Conservation (phyloP, 2,329 filamentous ascomycete genomes). For the Emergomyces pasteurianus region DNA sequence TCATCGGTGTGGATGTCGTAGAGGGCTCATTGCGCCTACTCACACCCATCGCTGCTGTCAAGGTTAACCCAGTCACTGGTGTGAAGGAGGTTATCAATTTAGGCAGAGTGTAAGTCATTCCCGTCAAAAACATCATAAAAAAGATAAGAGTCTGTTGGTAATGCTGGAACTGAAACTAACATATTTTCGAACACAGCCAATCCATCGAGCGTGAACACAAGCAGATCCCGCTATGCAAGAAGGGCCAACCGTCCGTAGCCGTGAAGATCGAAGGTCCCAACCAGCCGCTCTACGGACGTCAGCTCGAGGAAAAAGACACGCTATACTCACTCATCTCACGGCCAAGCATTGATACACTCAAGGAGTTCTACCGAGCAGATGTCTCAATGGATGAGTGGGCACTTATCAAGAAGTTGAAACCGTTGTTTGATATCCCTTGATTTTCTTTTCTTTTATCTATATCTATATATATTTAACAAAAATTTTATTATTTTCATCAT, state of each 20-base stretch:
- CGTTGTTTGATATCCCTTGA: slow-evolving; percentile 76
- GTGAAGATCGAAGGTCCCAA: slow-evolving; percentile 93
- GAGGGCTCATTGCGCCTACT: slow-evolving; percentile 78
- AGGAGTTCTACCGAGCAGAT: slow-evolving; percentile 86
- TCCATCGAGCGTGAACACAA: slow-evolving; percentile 98
- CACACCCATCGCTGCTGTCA: slow-evolving; percentile 81
- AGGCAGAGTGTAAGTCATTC: slow-evolving; percentile 73
- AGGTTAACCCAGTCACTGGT: slow-evolving; percentile 64
- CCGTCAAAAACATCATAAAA: neutral
- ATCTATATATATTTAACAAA: neutral
- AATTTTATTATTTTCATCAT: neutral
- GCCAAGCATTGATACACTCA: slow-evolving; percentile 82
- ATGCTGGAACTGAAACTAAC: slow-evolving; percentile 13
- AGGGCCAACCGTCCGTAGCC: slow-evolving; percentile 91
- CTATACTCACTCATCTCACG: slow-evolving; percentile 84
- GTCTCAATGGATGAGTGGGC: slow-evolving; percentile 89
- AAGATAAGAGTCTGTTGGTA: neutral
- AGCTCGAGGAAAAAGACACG: slow-evolving; percentile 80
- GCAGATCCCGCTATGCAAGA: slow-evolving; percentile 81
- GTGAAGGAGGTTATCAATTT: slow-evolving; percentile 73
- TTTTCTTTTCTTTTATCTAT: neutral
- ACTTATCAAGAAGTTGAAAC: slow-evolving; percentile 90
- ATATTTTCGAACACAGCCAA: slow-evolving; percentile 44
- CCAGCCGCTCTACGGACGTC: slow-evolving; percentile 88
- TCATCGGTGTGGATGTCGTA: slow-evolving; percentile 88